These are phyloP conservation scores for Gloeophyllum trabeum DNA, from an alignment of 768 basidiomycete species.

Conservation along the genomic window DNA sequence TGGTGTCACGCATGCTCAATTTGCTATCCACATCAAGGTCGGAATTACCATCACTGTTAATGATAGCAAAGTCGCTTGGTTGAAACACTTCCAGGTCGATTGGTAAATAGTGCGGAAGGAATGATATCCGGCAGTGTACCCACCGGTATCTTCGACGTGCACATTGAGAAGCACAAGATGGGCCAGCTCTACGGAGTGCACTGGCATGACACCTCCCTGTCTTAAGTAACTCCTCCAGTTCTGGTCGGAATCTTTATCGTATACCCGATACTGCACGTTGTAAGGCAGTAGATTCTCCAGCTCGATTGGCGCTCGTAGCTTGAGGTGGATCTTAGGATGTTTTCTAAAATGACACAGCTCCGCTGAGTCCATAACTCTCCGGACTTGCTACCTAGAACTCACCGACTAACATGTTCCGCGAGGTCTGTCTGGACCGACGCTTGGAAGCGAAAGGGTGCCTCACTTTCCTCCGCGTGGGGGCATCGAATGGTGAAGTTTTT, in stretches of 20 bases:
- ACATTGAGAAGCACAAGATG: constrained; percentile 88
- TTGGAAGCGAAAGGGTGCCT: constrained; percentile 92
- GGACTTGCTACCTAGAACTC: no score
- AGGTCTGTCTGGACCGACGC: constrained; percentile 76
- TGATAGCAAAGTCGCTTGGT: constrained; percentile 94
- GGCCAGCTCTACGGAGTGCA: constrained; percentile 87
- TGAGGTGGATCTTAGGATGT: constrained; percentile 77
- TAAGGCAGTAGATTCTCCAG: constrained; percentile 92
- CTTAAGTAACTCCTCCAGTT: constrained; percentile 93
- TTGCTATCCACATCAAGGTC: constrained; percentile 77
- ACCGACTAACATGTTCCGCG: constrained; percentile 45
- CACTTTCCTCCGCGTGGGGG: constrained; percentile 65
- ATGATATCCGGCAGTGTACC: no score
- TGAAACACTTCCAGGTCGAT: constrained; percentile 52
- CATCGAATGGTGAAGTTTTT: constrained; percentile 74
- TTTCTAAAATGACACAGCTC: constrained; percentile 41
- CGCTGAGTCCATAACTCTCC: no score
- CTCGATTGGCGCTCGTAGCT: constrained; percentile 87
- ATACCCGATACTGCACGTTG: constrained; percentile 92
- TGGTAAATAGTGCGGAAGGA: neutral
- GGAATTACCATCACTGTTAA: constrained; percentile 86
- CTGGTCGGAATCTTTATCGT: constrained; percentile 89
- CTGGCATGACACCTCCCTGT: constrained; percentile 89
- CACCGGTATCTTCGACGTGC: constrained; percentile 86
- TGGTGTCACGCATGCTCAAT: constrained; percentile 61